Conservation (phyloP, 805 yeast genomes). For the Candida taoyuanica region DNA sequence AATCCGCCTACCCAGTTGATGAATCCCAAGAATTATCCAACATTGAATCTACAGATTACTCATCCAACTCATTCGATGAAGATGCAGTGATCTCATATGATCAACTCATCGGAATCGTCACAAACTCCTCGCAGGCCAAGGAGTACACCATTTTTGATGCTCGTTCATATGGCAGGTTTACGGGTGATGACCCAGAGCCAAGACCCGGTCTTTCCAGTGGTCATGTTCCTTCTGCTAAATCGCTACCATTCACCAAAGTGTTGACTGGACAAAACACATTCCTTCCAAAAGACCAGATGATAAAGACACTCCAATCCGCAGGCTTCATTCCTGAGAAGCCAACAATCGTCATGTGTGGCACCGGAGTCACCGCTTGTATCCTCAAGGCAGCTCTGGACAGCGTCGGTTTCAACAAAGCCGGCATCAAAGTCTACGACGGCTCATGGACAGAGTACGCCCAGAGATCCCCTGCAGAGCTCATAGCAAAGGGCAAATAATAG, state of each 20-base stretch:
- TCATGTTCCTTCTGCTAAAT: constrained; percentile 77
- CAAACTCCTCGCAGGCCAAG: constrained; percentile 37
- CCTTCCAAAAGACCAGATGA: constrained; percentile 43
- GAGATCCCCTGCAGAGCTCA: constrained; percentile 54
- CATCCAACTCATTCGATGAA: constrained; percentile 32
- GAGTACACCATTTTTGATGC: constrained; percentile 73
- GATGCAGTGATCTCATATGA: constrained; percentile 63
- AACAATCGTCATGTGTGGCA: constrained; percentile 86
- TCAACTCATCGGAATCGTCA: constrained; percentile 56
- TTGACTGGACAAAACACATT: constrained; percentile 45
- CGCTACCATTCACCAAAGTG: constrained; percentile 69
- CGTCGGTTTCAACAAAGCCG: constrained; percentile 41
- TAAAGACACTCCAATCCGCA: constrained; percentile 39
- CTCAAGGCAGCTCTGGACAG: constrained; percentile 67
- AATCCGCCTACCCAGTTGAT: constrained; percentile 43
- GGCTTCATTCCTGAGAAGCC: constrained; percentile 46
- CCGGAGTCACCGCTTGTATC: constrained; percentile 94
- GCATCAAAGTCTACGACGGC: constrained; percentile 72
- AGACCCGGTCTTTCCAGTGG: constrained; percentile 86
- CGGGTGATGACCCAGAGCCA: constrained; percentile 84
- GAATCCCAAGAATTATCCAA: constrained; percentile 15
- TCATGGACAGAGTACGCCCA: constrained; percentile 88
- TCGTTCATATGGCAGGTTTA: constrained; percentile 66
- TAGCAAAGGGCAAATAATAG: constrained; percentile 36
- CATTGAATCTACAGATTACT: constrained; percentile 28